phyloP scores from a whole-genome alignment of 2,329 filamentous ascomycete species.

The Colletotrichum phormii region DNA sequence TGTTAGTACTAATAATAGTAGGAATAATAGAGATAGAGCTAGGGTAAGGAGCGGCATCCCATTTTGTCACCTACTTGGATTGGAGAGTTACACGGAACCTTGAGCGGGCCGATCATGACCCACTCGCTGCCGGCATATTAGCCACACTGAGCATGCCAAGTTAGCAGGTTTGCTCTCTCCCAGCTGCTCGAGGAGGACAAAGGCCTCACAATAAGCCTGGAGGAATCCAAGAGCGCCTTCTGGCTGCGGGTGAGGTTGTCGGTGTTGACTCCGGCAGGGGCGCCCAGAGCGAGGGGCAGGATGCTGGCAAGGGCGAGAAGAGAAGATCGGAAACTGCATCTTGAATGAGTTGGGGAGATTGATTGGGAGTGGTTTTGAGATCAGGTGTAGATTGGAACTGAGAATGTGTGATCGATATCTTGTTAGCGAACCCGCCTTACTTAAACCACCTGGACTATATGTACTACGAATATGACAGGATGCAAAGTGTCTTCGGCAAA shows the following conservation, averaged over 20 bases:
- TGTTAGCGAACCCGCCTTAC: too few species aligned
- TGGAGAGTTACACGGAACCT: too few species aligned
- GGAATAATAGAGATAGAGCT: too few species aligned
- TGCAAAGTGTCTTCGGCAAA: neutral
- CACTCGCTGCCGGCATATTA: too few species aligned
- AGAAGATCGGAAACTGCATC: neutral
- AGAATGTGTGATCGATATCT: too few species aligned
- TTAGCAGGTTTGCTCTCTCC: neutral
- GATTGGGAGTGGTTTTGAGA: too few species aligned
- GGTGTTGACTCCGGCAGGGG: neutral
- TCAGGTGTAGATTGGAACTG: too few species aligned
- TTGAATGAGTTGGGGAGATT: too few species aligned
- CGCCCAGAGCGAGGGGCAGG: neutral
- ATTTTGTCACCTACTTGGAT: too few species aligned
- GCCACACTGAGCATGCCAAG: neutral
- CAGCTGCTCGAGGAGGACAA: neutral
- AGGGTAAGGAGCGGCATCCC: too few species aligned
- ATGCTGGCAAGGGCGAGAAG: neutral
- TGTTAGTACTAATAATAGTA: too few species aligned
- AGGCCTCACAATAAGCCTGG: neutral
- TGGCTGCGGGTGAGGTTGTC: neutral
- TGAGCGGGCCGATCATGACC: too few species aligned
- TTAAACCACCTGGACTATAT: neutral
- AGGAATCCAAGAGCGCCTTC: neutral
- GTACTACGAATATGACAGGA: neutral